Percentiles rank a stretch among this genome's conserved stretches.
These are phyloP conservation scores for Nakaseomyces bracarensis DNA, from an alignment of 1,139 yeast genomes.

Conservation along the genomic window DNA sequence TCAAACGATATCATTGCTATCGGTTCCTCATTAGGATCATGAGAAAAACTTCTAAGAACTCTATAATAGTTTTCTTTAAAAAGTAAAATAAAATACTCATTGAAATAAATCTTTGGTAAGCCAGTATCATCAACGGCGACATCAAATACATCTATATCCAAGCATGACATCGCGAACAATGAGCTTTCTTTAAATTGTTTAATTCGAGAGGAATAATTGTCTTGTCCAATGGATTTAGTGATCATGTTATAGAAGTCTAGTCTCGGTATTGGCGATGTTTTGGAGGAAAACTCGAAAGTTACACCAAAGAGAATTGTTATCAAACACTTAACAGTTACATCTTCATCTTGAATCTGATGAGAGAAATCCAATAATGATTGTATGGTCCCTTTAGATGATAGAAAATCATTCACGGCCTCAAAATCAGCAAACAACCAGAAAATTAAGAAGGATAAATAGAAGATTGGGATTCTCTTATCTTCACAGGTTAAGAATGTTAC, in stretches of 20 bases:
- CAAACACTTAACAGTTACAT: slow-evolving; percentile 64
- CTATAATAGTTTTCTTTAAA: slow-evolving; percentile 65
- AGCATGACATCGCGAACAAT: slow-evolving; percentile 49
- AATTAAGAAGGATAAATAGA: slow-evolving; percentile 67
- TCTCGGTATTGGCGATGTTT: slow-evolving; percentile 62
- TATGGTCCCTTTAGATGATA: slow-evolving; percentile 56
- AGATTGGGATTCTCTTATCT: slow-evolving; percentile 72
- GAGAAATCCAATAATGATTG: slow-evolving; percentile 62
- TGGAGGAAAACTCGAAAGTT: slow-evolving; percentile 72
- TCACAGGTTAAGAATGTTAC: slow-evolving; percentile 53
- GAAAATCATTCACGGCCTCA: slow-evolving; percentile 66
- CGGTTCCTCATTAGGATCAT: slow-evolving; percentile 70
- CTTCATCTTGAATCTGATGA: slow-evolving; percentile 52
- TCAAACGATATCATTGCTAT: slow-evolving; percentile 58
- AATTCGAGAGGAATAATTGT: slow-evolving; percentile 66
- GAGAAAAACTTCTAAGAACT: slow-evolving; percentile 61
- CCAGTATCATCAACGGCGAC: slow-evolving; percentile 70
- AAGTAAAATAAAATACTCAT: slow-evolving; percentile 51
- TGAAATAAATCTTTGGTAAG: slow-evolving; percentile 74
- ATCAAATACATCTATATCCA: slow-evolving; percentile 36
- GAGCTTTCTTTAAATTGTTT: slow-evolving; percentile 60
- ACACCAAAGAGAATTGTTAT: slow-evolving; percentile 66
- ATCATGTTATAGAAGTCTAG: slow-evolving; percentile 54
- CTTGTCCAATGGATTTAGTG: slow-evolving; percentile 59
- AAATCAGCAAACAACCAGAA: slow-evolving; percentile 76